Percentiles rank a stretch among this genome's conserved stretches.
Evolutionary conservation across 352 stramenopile species (phyloP).

Genomic region (Phytophthora hybrid): DNA sequence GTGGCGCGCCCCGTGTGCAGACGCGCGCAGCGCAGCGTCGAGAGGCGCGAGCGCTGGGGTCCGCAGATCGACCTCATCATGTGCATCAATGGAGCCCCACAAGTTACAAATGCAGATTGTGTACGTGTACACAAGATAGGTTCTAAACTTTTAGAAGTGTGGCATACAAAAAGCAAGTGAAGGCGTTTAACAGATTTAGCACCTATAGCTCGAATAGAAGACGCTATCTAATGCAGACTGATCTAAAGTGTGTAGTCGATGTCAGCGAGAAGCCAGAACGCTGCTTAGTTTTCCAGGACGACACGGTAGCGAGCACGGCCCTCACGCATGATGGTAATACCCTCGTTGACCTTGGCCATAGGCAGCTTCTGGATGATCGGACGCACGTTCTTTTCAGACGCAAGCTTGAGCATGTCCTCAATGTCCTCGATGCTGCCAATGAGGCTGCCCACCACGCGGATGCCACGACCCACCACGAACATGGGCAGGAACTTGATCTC

Average conservation of each 20-base stretch:
- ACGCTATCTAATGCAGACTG: background rate
- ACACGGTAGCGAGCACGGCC: conserved; percentile 58
- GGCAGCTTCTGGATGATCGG: conserved; percentile 58
- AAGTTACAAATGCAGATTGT: background rate
- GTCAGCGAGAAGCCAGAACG: too few relatives aligned
- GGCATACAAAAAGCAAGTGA: too few relatives aligned
- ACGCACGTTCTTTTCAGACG: conserved; percentile 67
- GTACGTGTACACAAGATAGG: background rate
- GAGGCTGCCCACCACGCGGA: conserved; percentile 71
- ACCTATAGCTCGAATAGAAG: background rate
- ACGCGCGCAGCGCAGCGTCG: conserved; percentile 24
- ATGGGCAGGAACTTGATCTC: conserved; percentile 70
- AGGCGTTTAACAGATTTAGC: background rate
- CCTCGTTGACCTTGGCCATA: conserved; percentile 56
- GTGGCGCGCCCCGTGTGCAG: conserved; percentile 66
- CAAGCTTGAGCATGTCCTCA: conserved; percentile 89
- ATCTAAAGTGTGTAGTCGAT: too few relatives aligned
- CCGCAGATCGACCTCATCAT: conserved; percentile 20
- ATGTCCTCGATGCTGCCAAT: conserved; percentile 88
- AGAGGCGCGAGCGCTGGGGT: background rate
- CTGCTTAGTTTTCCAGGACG: conserved; percentile 46
- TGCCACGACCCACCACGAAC: conserved; percentile 55
- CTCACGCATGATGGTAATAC: conserved; percentile 46
- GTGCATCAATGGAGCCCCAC: conserved; percentile 4
- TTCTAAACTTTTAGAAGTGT: background rate